Evolutionary conservation across 1,284 basidiomycete genomes (phyloP), one percentile per base, ranked within the genome.

Genomic region (Cryptococcus sp.): DNA sequence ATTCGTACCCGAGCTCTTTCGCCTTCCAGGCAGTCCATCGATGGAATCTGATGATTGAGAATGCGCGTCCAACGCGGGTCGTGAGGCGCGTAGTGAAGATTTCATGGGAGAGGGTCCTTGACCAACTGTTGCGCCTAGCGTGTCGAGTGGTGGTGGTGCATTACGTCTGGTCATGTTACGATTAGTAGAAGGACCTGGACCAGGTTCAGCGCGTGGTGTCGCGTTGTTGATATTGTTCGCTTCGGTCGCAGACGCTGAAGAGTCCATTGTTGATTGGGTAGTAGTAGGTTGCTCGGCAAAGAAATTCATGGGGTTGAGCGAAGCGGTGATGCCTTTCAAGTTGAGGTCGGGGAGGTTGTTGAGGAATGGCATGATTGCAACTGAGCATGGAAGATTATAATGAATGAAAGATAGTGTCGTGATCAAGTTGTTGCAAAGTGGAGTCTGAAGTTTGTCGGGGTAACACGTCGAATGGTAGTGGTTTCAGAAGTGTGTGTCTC

Each of bases 221-320:
- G 48, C 24, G 43, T 32, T 36, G 46, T 21, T 23, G 25, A 52
- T 52, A 10, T 53, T 36, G 10, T 37, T 23, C 23, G 55, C 36
- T 19, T 46, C 37, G 36, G 46, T 46, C 22, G 52, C 14, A 23
- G 40, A 32, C 16, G 42, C 11, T 25, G 45, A 9, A 37, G 42
- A 49, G 34, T 23, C 22, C 25, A 19, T 48, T 4, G 45, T 22
- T 44, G 52, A 48, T 49, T 9, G 43, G 34, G 47, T 49, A 13
- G 46, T 7, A 4, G 44, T 10, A 41, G 34, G 49, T 49, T 60
- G 54, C 16, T 52, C 50, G 22, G 48, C 44, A 50, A 69, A 63
- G 43, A 66, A 45, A 50, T 61, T 62, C 46, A 66, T 55, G 3
- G 62, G 64, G 49, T 68, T 69, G 19, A 66, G 58, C 19, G 56